Evolutionary conservation across 495 filamentous ascomycete genomes (phyloP).

Genomic region (Staphylotrichum tortipilum): DNA sequence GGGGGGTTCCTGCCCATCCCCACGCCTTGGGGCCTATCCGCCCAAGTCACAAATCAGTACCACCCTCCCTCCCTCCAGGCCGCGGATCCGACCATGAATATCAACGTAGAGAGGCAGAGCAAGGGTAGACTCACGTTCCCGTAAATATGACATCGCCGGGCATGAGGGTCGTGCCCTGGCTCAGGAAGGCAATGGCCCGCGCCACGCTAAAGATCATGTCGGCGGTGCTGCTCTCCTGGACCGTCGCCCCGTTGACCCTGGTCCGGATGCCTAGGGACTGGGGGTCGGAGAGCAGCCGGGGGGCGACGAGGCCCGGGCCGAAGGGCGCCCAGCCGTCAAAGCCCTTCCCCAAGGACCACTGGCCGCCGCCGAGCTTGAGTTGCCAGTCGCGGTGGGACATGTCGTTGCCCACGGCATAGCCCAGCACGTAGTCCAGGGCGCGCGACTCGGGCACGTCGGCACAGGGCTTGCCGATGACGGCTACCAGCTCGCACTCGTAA

Average conservation of each 20-base stretch:
- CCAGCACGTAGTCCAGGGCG: slow-evolving; percentile 68
- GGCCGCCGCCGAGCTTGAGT: slow-evolving; percentile 65
- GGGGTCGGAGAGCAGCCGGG: slow-evolving; percentile 58
- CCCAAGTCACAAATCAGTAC: too few species aligned
- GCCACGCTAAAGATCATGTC: slow-evolving; percentile 79
- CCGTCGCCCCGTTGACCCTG: slow-evolving; percentile 59
- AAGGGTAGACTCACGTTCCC: slow-evolving; percentile 55
- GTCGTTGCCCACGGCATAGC: slow-evolving; percentile 77
- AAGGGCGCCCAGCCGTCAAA: slow-evolving; percentile 88
- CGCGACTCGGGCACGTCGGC: slow-evolving; percentile 55
- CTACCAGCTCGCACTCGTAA: slow-evolving; percentile 79
- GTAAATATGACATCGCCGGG: slow-evolving; percentile 81
- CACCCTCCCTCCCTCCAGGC: background rate
- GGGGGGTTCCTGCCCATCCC: slow-evolving; percentile 67
- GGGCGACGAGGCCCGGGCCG: slow-evolving; percentile 70
- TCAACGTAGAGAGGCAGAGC: background rate
- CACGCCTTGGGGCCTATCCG: slow-evolving; percentile 59
- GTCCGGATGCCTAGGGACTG: slow-evolving; percentile 58
- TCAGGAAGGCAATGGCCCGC: slow-evolving; percentile 65
- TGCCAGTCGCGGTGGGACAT: slow-evolving; percentile 82
- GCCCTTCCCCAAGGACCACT: slow-evolving; percentile 76
- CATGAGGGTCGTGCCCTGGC: slow-evolving; percentile 65
- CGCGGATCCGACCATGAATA: background rate
- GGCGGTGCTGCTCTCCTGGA: slow-evolving; percentile 65
- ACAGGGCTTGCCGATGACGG: slow-evolving; percentile 65